Base-by-base conservation (phyloP, 225 moss, liverwort and hornwort genomes). In the Straminergon stramineum region DNA sequence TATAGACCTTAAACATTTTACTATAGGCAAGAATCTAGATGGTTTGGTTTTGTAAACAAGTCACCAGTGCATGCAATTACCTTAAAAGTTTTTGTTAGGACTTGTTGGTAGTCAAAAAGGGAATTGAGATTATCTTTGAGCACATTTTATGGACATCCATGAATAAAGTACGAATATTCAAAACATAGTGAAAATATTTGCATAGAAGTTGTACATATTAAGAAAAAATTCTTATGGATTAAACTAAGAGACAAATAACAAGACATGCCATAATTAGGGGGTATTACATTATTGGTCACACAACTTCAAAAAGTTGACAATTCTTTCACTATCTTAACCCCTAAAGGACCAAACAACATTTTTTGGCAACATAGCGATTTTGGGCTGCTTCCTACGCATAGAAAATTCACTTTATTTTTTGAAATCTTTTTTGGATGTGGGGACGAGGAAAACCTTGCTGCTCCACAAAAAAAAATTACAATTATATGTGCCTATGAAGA, bases 221-320 rank as follows among this genome's bases (percentile, higher is more conserved):
- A 68, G 4, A 20, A 37, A 68, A 6, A 37, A 68, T 68, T 37
- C 1, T 68, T 10, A 37, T 1, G 9, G 68, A n/a, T n/a, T 22
- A n/a, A 37, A 68, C 21, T 21, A 68, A 0, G 0, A 68, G 21
- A 68, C 0, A 5, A 4, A 6, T 68, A n/a, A 68, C 2, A 1
- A n/a, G 22, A 20, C 23, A 69, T 39, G 39, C 13, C 11, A 39
- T 39, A 7, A 69, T n/a, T 69, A 22, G 22, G n/a, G n/a, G n/a
- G 11, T 20, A 37, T 67, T 67, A 11, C 1, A 20, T 37, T 37
- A 37, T 6, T 67, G 5, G 67, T 20, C 6, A 37, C 20, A 20
- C 3, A 37, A 6, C 37, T 13, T n/a, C 13, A 13, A 13, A 22
- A n/a, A 68, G 3, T n/a, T 39, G 21, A n/a, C 1, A 13, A 2